Evolutionary conservation across 768 basidiomycete genomes (phyloP).

Genomic region (Coprinopsis marcescibilis): DNA sequence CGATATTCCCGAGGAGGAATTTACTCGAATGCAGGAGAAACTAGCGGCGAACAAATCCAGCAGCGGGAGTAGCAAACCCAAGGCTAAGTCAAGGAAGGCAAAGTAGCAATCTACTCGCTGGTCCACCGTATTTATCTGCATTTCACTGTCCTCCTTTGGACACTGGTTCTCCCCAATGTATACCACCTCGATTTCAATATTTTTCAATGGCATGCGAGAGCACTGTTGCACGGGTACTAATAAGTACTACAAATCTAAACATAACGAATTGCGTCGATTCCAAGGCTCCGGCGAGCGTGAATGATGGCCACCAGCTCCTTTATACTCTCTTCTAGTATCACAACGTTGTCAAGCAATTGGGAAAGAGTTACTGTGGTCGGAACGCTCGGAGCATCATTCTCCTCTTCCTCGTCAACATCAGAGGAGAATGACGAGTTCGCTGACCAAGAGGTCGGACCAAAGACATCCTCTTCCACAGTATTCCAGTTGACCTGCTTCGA

Average conservation of each 20-base stretch:
- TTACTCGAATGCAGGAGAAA: conserved; percentile 53
- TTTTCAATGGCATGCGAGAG: not conserved
- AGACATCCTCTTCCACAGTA: conserved; percentile 67
- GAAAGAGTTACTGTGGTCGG: conserved; percentile 63
- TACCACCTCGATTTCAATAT: not conserved
- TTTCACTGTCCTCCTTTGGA: no score
- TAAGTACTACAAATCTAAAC: conserved; percentile 35
- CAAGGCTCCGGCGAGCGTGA: conserved; percentile 75
- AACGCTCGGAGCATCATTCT: conserved; percentile 26
- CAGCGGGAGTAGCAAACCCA: conserved; percentile 13
- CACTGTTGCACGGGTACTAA: not conserved
- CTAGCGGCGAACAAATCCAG: conserved; percentile 39
- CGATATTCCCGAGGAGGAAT: conserved; percentile 64
- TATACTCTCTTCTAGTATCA: conserved; percentile 90
- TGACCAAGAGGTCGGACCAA: conserved; percentile 26
- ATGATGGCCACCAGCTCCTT: conserved; percentile 88
- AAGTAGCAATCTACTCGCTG: conserved; percentile 18
- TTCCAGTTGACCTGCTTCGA: conserved; percentile 46
- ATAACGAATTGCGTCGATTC: conserved; percentile 78
- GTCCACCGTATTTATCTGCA: not conserved
- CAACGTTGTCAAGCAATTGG: conserved; percentile 85
- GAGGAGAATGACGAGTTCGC: not conserved
- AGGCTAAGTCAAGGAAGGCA: conserved; percentile 31
- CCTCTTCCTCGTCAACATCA: conserved; percentile 18
- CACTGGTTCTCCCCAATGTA: no score